Evolutionary conservation across 805 yeast species (phyloP).

Genomic region (Sugiyamaella qingdaonensis): DNA sequence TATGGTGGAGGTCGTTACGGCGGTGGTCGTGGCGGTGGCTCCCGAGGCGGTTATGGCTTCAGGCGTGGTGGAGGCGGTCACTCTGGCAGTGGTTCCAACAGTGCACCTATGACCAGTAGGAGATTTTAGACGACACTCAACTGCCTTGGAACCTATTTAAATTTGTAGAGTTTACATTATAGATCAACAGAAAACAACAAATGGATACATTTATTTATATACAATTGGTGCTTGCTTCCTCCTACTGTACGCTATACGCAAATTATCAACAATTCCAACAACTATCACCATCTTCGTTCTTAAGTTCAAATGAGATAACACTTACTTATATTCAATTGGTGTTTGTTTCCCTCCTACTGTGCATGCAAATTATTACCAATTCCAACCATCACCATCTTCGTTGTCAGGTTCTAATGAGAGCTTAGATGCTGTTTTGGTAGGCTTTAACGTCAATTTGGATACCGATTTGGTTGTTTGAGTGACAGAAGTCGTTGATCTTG

Average conservation of each 20-base stretch:
- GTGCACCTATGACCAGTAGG: slow-evolving; percentile 39
- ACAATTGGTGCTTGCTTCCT: too few species aligned
- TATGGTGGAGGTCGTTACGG: slow-evolving; percentile 49
- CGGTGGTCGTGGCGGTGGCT: slow-evolving; percentile 40
- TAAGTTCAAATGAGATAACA: slow-evolving; percentile 14
- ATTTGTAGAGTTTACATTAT: neutral
- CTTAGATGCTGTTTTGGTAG: neutral
- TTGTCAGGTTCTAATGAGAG: slow-evolving; percentile 16
- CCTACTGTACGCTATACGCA: too few species aligned
- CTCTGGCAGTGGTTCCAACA: slow-evolving; percentile 34
- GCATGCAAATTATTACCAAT: slow-evolving; percentile 1
- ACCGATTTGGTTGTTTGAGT: neutral
- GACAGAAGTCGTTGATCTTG: neutral
- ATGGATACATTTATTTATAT: too few species aligned
- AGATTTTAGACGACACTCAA: slow-evolving; percentile 27
- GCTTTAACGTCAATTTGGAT: neutral
- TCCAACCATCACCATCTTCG: slow-evolving; percentile 20
- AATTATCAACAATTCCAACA: slow-evolving; percentile 11
- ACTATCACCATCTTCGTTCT: slow-evolving; percentile 19
- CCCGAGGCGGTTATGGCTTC: slow-evolving; percentile 36
- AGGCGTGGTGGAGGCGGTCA: slow-evolving; percentile 17
- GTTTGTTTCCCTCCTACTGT: too few species aligned
- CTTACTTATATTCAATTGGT: too few species aligned
- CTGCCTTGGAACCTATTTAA: neutral
- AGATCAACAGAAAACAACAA: neutral